phyloP scores from a whole-genome alignment of 2,329 filamentous ascomycete genomes.

The Cytospora schulzeri region DNA sequence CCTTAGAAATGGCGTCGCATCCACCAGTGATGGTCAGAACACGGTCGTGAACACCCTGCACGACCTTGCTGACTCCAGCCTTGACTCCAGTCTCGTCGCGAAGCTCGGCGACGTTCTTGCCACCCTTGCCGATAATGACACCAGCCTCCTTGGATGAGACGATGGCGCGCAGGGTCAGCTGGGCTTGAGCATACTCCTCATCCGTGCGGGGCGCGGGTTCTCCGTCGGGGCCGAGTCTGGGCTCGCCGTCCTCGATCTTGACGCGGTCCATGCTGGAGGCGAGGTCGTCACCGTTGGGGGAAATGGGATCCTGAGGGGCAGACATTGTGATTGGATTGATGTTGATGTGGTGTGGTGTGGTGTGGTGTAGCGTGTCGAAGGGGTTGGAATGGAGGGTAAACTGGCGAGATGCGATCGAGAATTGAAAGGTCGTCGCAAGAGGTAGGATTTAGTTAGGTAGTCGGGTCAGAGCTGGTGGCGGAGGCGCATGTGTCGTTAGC shows the following conservation, averaged over 20 bases:
- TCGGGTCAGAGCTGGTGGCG: conserved; percentile 23
- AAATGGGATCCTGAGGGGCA: conserved; percentile 57
- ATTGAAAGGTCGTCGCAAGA: conserved; percentile 21
- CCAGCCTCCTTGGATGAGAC: conserved; percentile 98
- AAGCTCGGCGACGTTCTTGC: conserved; percentile 96
- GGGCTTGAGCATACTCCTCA: conserved; percentile 91
- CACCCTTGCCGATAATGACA: conserved; percentile 97
- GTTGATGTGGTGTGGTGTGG: background rate
- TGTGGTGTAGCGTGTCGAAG: background rate
- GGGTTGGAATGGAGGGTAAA: conserved; percentile 7
- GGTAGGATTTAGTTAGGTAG: conserved; percentile 1
- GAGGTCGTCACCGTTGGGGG: conserved; percentile 63
- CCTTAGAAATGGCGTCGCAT: conserved; percentile 84
- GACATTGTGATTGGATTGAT: conserved; percentile 55
- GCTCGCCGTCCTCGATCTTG: conserved; percentile 63
- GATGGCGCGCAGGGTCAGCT: conserved; percentile 93
- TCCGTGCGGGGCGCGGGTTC: conserved; percentile 87
- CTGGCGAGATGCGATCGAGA: conserved; percentile 5
- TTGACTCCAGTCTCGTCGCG: conserved; percentile 97
- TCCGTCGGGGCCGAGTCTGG: conserved; percentile 69
- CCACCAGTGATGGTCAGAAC: conserved; percentile 93
- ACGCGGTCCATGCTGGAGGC: conserved; percentile 65
- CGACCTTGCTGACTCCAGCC: conserved; percentile 97
- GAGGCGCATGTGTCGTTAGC: conserved; percentile 18
- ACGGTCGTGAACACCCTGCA: conserved; percentile 94